Base-by-base conservation (phyloP, 495 filamentous ascomycete species). In the Neurospora sp. region DNA sequence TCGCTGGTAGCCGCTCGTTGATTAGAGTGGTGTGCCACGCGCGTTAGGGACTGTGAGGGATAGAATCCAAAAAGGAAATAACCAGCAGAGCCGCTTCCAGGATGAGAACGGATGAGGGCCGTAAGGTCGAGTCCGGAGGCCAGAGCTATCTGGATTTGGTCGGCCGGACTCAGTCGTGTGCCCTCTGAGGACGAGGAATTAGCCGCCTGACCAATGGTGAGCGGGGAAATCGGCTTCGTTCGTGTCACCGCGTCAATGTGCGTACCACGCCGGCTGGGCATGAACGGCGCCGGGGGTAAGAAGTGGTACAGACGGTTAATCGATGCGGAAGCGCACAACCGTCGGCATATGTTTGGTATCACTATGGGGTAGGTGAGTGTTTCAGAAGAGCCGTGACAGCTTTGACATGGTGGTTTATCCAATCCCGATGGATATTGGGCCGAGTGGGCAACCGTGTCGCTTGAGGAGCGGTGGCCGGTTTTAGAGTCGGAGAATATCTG, bases 201-300 rank as follows among this genome's bases (percentile, higher is more conserved):
- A 34, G 69, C 70, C 36, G 71, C 69, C 37, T 73, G 66, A 69
- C 39, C 69, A 39, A 42, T 69, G 45, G 73, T 73, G 70, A 34
- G 34, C 31, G 39, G 37, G 36, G 34, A 42, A 59, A 34, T 69
- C 28, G 45, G 72, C 39, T 45, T 39, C 38, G 69, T 54, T 73
- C 38, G 62, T n/a, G 69, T 31, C 43, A 69, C 70, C 70, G 45
- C 70, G 69, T 19, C 37, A 43, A 72, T 70, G 74, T 72, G 42
- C 38, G 66, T 75, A 37, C 71, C 69, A 75, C 48, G 34, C 28
- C 39, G 72, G 39, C 74, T 76, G 73, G 75, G 66, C 73, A 74
- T 45, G 43, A 66, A 69, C 19, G 13, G 71, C 54, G 24, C 71
- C 24, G 31, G 39, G 39, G 38, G 62, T 72, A 70, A 69, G 69